Base-by-base conservation (phyloP, 75 land plant genomes). In the Cunninghamia lanceolata region DNA sequence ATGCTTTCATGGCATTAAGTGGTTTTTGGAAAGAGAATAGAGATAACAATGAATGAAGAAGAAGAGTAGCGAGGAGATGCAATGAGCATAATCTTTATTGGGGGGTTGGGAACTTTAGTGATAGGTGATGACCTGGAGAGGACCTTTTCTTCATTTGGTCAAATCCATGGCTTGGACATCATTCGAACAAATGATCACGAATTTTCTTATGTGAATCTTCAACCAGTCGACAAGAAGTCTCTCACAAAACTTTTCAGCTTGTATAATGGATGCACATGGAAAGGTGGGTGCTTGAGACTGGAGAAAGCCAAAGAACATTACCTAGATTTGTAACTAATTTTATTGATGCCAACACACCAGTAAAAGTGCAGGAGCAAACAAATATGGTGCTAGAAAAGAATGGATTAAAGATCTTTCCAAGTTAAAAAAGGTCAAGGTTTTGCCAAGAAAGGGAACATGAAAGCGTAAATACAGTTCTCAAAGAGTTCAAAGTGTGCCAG, bases 391-490 rank as follows among this genome's bases (percentile, higher is more conserved):
- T n/a, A n/a, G n/a, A n/a, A n/a, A n/a, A n/a, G n/a, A n/a, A n/a
- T n/a, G n/a, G n/a, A n/a, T n/a, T n/a, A n/a, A n/a, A n/a, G n/a
- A n/a, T n/a, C n/a, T n/a, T n/a, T n/a, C n/a, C n/a, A n/a, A n/a
- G n/a, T n/a, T n/a, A n/a, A n/a, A n/a, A n/a, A n/a, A 71, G 66
- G 30, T 84, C 75, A 54, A 54, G 79, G 30, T 87, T 40, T 70
- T 97, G 84, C 97, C 97, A 38, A 85, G 76, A 8, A 91, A 89
- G 63, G 99, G 97, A 83, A 84, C 87, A 17, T 96, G 98, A 43
- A 97, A 91, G 80, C 97, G 94, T 88, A 97, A 96, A 82, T 93
- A 94, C 66, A 96, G 98, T 83, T 97, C 95, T 89, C 93, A 92
- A 82, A 89, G 93, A 25, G 85, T 93, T 86, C 92, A 92, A 45